These are phyloP conservation scores for Adansonia gregorii DNA, from an alignment of 441 rosid genomes.

Conservation along the genomic window DNA sequence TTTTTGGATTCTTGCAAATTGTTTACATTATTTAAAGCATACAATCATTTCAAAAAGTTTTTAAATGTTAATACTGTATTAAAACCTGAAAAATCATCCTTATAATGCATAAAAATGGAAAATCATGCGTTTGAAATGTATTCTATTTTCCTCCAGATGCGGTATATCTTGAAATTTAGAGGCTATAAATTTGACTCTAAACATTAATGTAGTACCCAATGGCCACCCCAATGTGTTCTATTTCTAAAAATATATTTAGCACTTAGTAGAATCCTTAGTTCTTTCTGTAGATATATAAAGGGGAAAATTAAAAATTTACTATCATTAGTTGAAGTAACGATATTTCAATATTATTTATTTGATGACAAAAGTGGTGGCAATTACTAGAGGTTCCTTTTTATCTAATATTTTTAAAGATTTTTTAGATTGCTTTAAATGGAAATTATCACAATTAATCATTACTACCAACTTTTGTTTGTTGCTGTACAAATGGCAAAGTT, in stretches of 20 bases:
- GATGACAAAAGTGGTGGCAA: background rate
- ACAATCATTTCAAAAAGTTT: background rate
- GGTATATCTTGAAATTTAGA: background rate
- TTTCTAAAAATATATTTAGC: background rate
- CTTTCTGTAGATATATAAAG: background rate
- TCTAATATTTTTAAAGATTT: background rate
- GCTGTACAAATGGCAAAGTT: background rate
- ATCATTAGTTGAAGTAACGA: background rate
- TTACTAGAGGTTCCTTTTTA: background rate
- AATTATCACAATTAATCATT: constrained; percentile 6
- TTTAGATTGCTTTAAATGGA: background rate
- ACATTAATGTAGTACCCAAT: background rate
- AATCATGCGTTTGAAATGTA: too few relatives aligned
- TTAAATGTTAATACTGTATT: background rate
- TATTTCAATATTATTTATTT: background rate
- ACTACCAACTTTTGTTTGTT: background rate
- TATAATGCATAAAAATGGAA: background rate
- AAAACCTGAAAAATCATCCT: background rate
- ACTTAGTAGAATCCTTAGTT: background rate
- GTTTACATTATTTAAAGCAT: background rate
- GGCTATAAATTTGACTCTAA: background rate
- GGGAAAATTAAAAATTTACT: background rate
- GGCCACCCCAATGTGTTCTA: background rate
- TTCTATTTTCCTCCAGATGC: background rate
- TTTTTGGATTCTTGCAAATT: background rate